Conservation (phyloP, 2,329 filamentous ascomycete species). For the Ophiostoma sp. region DNA sequence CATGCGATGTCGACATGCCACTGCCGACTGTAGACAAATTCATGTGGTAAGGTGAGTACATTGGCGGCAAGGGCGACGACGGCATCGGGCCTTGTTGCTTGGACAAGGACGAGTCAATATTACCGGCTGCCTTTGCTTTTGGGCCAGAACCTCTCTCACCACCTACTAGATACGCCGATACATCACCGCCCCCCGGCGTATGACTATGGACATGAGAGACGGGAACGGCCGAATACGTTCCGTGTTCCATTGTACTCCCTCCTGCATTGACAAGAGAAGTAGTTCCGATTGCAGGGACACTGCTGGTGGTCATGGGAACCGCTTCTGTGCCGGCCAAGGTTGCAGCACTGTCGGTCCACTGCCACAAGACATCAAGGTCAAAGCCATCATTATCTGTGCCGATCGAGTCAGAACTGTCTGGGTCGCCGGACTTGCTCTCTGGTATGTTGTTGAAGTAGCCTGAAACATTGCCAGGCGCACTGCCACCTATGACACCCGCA, state of each 20-base stretch:
- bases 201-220: not conserved
- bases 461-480: not conserved
- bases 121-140: not conserved
- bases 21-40: not conserved
- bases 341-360: not conserved
- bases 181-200: not conserved
- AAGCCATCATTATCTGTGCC: slow-evolving; percentile 15
- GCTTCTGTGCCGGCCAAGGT: not conserved
- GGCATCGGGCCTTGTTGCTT: not conserved
- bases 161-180: not conserved
- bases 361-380: slow-evolving; percentile 14
- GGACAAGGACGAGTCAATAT: not conserved
- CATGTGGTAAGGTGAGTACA: not conserved
- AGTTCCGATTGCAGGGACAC: not conserved
- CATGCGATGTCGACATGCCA: not conserved
- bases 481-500: not conserved
- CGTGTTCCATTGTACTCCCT: not conserved
- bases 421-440: not conserved
- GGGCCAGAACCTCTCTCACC: not conserved
- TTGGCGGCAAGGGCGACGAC: not conserved
- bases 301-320: not conserved
- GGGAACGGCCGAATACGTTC: not conserved
- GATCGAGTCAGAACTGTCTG: slow-evolving; percentile 16
- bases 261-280: not conserved
- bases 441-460: not conserved